Evolutionary conservation across 768 basidiomycete genomes (phyloP), one percentile per base, ranked within the genome.

Genomic region (Psilocybe tampanensis): DNA sequence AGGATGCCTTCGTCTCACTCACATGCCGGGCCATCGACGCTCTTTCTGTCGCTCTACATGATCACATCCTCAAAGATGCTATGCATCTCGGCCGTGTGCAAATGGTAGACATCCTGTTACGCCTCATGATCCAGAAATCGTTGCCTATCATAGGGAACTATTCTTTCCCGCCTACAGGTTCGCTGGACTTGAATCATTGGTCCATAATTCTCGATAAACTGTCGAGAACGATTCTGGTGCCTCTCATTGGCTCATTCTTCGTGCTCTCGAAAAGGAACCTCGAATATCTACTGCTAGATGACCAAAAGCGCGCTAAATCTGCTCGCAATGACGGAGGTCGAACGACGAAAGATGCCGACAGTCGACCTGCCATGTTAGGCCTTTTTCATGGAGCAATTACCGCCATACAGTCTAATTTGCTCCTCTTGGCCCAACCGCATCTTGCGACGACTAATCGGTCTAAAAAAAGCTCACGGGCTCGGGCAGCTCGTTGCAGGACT

Each of bases 1-100:
- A 58, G 45, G 60, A 59, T 3, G 58, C 70, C 7, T 63, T 76
- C 29, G 39, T 70, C 18, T 67, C 72, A 26, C 68, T 65, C 15
- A 69, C 70, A 29, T 59, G 62, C 21, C 74, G 72, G 8, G 60
- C 66, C 18, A 54, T 76, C 11, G 68, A 74, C 36, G 66, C 70
- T 5, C 36, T 74, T 54, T 54, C 60, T 56, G 21, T 44, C 48
- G 47, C 43, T 29, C 53, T 68, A 19, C 29, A 5, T 4, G 44
- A 63, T 15, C 55, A 32, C 2, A 59, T 55, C 13, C 47, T 60
- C 26, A 56, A 44, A 13, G 53, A 52, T 18, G 36, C 45, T 45
- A 44, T 50, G 36, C 51, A 49, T 55, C 63, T 55, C 57, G 67
- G 59, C 9, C 55, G 62, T 22, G 44, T 76, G 47, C 54, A 67